Conservation (phyloP, 345 rosid species). For the Microthlaspi erraticum region DNA sequence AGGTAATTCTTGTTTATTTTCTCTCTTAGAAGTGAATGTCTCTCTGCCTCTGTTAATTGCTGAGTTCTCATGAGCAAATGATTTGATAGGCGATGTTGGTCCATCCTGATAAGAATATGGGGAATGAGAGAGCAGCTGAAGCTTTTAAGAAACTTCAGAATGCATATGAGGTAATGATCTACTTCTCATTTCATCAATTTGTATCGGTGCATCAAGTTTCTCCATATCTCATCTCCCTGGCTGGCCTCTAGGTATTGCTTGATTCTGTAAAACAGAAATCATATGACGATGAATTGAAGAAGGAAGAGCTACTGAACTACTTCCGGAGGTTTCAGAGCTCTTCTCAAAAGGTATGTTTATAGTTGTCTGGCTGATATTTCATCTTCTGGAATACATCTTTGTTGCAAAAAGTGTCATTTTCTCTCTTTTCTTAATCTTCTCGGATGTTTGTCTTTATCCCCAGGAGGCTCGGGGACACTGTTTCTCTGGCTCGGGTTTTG, state of each 20-base stretch:
- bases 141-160: slow-evolving; percentile 99
- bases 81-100: slow-evolving; percentile 86
- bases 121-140: slow-evolving; percentile 98
- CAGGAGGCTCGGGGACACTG: slow-evolving; percentile 55
- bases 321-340: slow-evolving; percentile 76
- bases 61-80: slow-evolving; percentile 18
- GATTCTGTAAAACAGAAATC: slow-evolving; percentile 87
- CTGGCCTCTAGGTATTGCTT: slow-evolving; percentile 68
- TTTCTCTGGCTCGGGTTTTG: slow-evolving; percentile 65
- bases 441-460: slow-evolving; percentile 25
- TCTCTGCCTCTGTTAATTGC: slow-evolving; percentile 11
- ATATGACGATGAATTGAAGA: slow-evolving; percentile 88
- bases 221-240: slow-evolving; percentile 20
- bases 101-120: slow-evolving; percentile 99
- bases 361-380: slow-evolving; percentile 19
- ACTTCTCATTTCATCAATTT: slow-evolving; percentile 29
- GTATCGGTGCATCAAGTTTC: slow-evolving; percentile 10
- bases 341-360: slow-evolving; percentile 70
- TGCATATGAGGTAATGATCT: slow-evolving; percentile 78
- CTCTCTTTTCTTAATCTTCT: slow-evolving; percentile 10
- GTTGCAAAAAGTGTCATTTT: slow-evolving; percentile 15
- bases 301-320: slow-evolving; percentile 84
- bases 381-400: slow-evolving; percentile 2
- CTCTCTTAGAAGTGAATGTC: slow-evolving; percentile 24
- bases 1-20: slow-evolving; percentile 54